Evolutionary conservation across 179 eudicot species (phyloP).

Genomic region (Gypsophila paniculata): DNA sequence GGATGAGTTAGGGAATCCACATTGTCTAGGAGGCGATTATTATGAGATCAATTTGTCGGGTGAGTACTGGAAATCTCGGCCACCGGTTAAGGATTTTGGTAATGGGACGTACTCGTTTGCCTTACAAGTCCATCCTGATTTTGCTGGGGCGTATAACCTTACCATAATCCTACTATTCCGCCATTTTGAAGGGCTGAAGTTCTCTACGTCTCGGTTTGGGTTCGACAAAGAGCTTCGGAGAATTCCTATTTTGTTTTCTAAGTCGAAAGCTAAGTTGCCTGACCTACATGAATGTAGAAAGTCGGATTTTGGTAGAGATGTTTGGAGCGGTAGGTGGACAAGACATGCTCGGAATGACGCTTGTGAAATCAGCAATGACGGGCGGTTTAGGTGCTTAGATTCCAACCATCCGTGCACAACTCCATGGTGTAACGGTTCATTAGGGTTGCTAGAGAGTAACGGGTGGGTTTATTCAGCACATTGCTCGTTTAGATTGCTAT

Average conservation of each 20-base stretch:
- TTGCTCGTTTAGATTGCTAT: conserved; percentile 60
- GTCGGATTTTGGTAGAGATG: conserved; percentile 45
- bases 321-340: conserved; percentile 95
- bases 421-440: conserved; percentile 79
- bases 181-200: conserved; percentile 65
- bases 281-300: conserved; percentile 40
- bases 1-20: conserved; percentile 55
- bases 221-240: conserved; percentile 49
- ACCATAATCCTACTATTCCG: conserved; percentile 66
- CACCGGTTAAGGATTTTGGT: conserved; percentile 59
- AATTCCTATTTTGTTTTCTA: conserved; percentile 41
- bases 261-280: conserved; percentile 33
- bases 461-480: conserved; percentile 96
- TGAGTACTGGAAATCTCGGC: conserved; percentile 74
- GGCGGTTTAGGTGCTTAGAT: conserved; percentile 63
- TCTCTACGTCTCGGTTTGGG: conserved; percentile 55
- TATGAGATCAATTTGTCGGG: conserved; percentile 74
- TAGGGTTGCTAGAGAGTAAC: conserved; percentile 78
- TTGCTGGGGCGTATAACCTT: conserved; percentile 60
- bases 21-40: conserved; percentile 79
- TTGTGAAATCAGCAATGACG: conserved; percentile 60
- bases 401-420: conserved; percentile 45
- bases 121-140: conserved; percentile 82
- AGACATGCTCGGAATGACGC: conserved; percentile 58
- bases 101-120: conserved; percentile 74